A percentile compares a stretch with the other conserved stretches of the same genome.
Conservation (phyloP, 2,329 filamentous ascomycete species). For the Fusarium illudens region DNA sequence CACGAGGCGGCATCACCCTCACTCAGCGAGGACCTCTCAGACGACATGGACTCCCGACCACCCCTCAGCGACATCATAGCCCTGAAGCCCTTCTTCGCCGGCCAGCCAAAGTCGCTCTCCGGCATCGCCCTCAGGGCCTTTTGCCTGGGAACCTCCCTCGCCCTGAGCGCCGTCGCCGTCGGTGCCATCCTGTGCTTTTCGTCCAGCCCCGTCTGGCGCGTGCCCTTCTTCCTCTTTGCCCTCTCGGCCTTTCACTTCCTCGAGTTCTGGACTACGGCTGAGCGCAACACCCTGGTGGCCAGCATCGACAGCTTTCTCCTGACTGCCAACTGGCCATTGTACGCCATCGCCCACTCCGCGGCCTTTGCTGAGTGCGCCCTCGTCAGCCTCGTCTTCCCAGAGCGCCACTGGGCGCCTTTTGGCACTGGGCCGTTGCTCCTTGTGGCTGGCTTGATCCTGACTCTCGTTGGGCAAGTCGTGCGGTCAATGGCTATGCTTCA, state of each 20-base stretch:
- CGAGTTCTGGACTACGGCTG: constrained; percentile 91
- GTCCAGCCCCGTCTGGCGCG: constrained; percentile 64
- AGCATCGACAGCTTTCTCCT: constrained; percentile 82
- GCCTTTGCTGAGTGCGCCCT: constrained; percentile 78
- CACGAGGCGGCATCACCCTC: constrained; percentile 18
- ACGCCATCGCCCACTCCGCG: constrained; percentile 81
- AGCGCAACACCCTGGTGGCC: constrained; percentile 80
- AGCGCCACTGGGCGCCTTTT: constrained; percentile 56
- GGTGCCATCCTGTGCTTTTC: constrained; percentile 48
- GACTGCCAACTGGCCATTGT: constrained; percentile 82
- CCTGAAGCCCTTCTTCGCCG: constrained; percentile 51
- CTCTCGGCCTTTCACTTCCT: constrained; percentile 92
- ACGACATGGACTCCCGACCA: constrained; percentile 18
- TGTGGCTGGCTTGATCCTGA: constrained; percentile 68
- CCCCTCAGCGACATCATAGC: constrained; percentile 41
- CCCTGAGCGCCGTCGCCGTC: constrained; percentile 47
- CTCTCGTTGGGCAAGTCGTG: constrained; percentile 75
- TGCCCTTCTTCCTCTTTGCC: constrained; percentile 71
- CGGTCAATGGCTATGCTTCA: constrained; percentile 88
- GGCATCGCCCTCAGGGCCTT: constrained; percentile 68
- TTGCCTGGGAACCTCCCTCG: constrained; percentile 58
- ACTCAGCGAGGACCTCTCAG: constrained; percentile 27
- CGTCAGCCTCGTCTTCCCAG: constrained; percentile 64
- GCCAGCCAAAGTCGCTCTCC: constrained; percentile 64
- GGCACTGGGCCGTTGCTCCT: constrained; percentile 53